Evolutionary conservation across 116 monocot genomes (phyloP), one percentile per base, ranked within the genome.

Genomic region (Trichopus zeylanicus): DNA sequence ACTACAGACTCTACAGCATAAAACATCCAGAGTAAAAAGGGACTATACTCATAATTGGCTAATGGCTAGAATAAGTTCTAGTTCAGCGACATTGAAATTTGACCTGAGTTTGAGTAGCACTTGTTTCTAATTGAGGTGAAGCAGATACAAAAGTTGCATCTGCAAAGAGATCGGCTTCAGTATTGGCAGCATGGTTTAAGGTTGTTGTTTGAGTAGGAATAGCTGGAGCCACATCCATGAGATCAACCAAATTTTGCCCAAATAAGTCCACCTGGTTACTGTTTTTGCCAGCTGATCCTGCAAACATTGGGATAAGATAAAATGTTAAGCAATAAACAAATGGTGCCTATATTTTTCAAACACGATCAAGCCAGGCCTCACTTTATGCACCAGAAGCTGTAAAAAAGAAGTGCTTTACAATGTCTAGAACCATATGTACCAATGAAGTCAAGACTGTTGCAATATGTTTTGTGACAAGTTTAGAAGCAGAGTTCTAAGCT

Each of bases 141-240:
- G 81, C 89, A 30, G 87, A 84, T 42, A 81, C 70, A 70, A 87
- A 95, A 51, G 69, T 39, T 65, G 95, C 84, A 84, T 70, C 81
- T 35, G 87, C 78, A 68, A 95, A 95, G 22, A 95, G 76, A 76
- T 95, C 95, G 65, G 70, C 74, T 39, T 90, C 84, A 37, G 72
- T n/a, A 19, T 22, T 31, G 13, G 48, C 48, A 67, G 29, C 47
- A 68, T 15, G 35, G 37, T 39, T 70, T 51, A 47, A 55, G 11
- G 25, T 52, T 27, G 59, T 51, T 32, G 63, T 31, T 48, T 75
- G 65, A 15, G 56, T 51, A 60, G 75, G 68, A 65, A 68, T 6
- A 31, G 78, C 66, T 38, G 79, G 15, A 53, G 87, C 70, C 26
- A 35, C 70, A 74, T 87, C 90, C 72, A 90, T 76, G 53, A 84